Conservation (phyloP, 2,329 filamentous ascomycete species). For the Apiospora phragmitis region DNA sequence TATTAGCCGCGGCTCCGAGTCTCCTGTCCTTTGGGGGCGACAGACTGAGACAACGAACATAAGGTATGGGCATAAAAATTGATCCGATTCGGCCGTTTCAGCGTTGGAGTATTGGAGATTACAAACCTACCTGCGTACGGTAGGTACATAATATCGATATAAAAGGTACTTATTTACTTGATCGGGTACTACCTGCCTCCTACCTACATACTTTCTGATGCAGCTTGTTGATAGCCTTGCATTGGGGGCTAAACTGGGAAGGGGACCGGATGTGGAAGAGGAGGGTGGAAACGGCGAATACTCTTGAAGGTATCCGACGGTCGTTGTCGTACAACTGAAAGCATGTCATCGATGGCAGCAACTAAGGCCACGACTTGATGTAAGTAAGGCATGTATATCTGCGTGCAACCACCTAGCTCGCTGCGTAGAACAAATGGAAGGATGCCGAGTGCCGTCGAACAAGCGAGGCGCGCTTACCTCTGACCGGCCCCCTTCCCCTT, state of each 20-base stretch:
- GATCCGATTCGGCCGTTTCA: background rate
- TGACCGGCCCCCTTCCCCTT: background rate
- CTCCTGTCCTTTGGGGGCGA: background rate
- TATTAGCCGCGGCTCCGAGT: background rate
- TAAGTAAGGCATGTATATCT: background rate
- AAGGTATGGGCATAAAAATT: background rate
- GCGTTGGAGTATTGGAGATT: background rate
- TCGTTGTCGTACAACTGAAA: background rate
- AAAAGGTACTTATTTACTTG: background rate
- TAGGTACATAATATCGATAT: background rate
- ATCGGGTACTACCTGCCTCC: background rate
- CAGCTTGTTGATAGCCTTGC: background rate
- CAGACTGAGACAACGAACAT: background rate
- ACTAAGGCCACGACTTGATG: background rate
- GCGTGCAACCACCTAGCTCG: background rate
- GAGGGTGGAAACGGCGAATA: background rate
- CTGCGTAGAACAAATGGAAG: conserved; percentile 3
- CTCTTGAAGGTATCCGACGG: background rate
- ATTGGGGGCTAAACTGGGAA: background rate
- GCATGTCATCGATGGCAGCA: background rate
- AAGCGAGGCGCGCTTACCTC: background rate
- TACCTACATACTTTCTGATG: background rate
- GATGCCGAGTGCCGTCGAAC: background rate
- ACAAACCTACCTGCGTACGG: background rate
- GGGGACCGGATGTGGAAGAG: background rate